Conservation (phyloP, 768 basidiomycete species). For the Tulasnella sp. region DNA sequence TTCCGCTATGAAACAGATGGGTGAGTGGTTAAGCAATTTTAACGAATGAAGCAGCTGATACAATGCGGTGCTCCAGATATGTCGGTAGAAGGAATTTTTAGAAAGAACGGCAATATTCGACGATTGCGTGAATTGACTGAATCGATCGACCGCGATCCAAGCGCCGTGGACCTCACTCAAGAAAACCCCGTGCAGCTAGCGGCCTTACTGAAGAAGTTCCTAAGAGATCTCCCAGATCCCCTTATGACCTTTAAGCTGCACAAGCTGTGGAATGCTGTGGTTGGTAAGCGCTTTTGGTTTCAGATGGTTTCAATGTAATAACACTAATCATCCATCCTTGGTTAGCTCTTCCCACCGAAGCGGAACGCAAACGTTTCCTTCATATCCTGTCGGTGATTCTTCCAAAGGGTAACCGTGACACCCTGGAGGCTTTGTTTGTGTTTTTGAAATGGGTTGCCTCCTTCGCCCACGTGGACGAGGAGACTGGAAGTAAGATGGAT, state of each 20-base stretch:
- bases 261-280: slow-evolving; percentile 72
- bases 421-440: slow-evolving; percentile 93
- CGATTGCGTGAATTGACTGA: slow-evolving; percentile 84
- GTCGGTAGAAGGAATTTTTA: slow-evolving; percentile 97
- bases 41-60: slow-evolving; percentile 4
- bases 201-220: slow-evolving; percentile 91
- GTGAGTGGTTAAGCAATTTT: slow-evolving; percentile 36
- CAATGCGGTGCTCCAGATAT: slow-evolving; percentile 48
- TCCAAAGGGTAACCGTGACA: slow-evolving; percentile 90
- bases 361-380: slow-evolving; percentile 68
- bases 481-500: slow-evolving; percentile 98
- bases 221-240: slow-evolving; percentile 92
- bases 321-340: background rate
- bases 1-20: slow-evolving; percentile 98
- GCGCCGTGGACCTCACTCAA: slow-evolving; percentile 78
- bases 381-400: slow-evolving; percentile 77
- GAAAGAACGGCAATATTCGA: slow-evolving; percentile 95
- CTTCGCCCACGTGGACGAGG: slow-evolving; percentile 94
- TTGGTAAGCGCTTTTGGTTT: slow-evolving; percentile 46
- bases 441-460: slow-evolving; percentile 99
- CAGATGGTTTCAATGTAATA: background rate
- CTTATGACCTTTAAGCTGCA: slow-evolving; percentile 91
- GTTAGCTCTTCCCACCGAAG: slow-evolving; percentile 54
- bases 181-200: slow-evolving; percentile 97
- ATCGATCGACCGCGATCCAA: slow-evolving; percentile 85